Base-by-base conservation (phyloP, 2,329 filamentous ascomycete genomes). In the Akanthomyces muscarius region DNA sequence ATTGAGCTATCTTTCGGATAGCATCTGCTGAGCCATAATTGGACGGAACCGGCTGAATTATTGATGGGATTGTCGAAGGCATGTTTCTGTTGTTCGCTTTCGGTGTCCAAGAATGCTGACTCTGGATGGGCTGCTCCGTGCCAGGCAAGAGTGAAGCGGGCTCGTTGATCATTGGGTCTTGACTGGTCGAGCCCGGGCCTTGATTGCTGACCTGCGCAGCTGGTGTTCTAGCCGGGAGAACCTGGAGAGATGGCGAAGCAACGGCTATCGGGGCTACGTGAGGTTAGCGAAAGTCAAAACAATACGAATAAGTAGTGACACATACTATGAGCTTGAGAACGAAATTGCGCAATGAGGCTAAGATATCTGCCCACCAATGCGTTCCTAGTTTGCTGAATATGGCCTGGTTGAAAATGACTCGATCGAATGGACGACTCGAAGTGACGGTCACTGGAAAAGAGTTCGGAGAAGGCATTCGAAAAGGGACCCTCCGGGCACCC, bases 401-500 rank as follows among this genome's bases (percentile, higher is more conserved):
- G n/a, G 21, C 52, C 45, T 21, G 44, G 5, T 5, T 52, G 3
- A 42, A 51, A 2, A 6, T 5, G 8, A 14, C 36, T 50, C 18
- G 18, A n/a, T 18, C 7, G 4, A 30, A 47, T 14, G 28, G 54
- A 28, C 5, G 42, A 64, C 21, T 75, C 74, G 11, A 64, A 67
- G 4, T 42, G 11, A 21, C 52, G 66, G 30, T 76, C 74, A 28
- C 65, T 60, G 0, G 50, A 38, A 44, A 74, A 75, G 5, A 72
- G 52, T 1, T 61, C 56, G 36, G 65, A 68, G 25, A 75, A 60
- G 6, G 66, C 41, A 3, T 51, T 23, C 28, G 64, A 65, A n/a
- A 56, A 6, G 16, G 61, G 53, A 3, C 65, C 65, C 13, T 73
- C 71, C 4, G 51, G 50, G 23, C 72, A 36, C 1, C 69, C 68